Conservation (phyloP, 2,329 filamentous ascomycete genomes). For the Alternaria arbusti region DNA sequence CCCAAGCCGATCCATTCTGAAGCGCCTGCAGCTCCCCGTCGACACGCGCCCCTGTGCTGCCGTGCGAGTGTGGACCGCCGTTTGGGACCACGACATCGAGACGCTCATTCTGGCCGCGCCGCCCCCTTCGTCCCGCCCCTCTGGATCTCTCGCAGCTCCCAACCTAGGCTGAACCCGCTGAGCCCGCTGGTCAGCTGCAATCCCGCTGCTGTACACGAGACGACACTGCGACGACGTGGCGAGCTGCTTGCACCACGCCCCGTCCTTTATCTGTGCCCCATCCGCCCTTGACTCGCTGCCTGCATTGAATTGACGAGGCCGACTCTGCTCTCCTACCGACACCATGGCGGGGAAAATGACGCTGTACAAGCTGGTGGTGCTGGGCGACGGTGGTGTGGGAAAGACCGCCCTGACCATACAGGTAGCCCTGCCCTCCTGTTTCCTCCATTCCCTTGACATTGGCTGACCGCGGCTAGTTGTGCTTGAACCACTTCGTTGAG, state of each 20-base stretch:
- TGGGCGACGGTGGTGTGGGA: slow-evolving; percentile 91
- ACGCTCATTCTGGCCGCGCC: slow-evolving; percentile 17
- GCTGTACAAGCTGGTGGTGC: slow-evolving; percentile 92
- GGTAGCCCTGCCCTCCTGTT: slow-evolving; percentile 59
- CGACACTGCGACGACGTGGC: slow-evolving; percentile 27
- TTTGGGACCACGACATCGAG: slow-evolving; percentile 18
- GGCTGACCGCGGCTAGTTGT: slow-evolving; percentile 67
- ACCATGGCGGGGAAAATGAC: slow-evolving; percentile 93
- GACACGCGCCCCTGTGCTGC: slow-evolving; percentile 33
- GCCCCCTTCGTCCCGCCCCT: slow-evolving; percentile 20
- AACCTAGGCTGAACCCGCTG: slow-evolving; percentile 25
- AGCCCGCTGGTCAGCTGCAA: slow-evolving; percentile 34
- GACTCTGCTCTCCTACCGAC: slow-evolving; percentile 13
- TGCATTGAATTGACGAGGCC: slow-evolving; percentile 3
- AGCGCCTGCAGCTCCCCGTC: slow-evolving; percentile 33
- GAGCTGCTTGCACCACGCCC: slow-evolving; percentile 16
- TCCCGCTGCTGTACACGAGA: slow-evolving; percentile 13
- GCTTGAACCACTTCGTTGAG: slow-evolving; percentile 97
- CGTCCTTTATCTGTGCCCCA: slow-evolving; percentile 10
- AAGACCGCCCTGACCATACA: slow-evolving; percentile 94
- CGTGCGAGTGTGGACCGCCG: slow-evolving; percentile 26
- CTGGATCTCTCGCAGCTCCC: slow-evolving; percentile 9
- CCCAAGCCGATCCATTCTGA: slow-evolving; percentile 29
- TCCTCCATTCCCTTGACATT: background rate
- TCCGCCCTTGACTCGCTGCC: slow-evolving; percentile 2